Base-by-base conservation (phyloP, 257 asterid genomes). In the Forsythia suspensa region DNA sequence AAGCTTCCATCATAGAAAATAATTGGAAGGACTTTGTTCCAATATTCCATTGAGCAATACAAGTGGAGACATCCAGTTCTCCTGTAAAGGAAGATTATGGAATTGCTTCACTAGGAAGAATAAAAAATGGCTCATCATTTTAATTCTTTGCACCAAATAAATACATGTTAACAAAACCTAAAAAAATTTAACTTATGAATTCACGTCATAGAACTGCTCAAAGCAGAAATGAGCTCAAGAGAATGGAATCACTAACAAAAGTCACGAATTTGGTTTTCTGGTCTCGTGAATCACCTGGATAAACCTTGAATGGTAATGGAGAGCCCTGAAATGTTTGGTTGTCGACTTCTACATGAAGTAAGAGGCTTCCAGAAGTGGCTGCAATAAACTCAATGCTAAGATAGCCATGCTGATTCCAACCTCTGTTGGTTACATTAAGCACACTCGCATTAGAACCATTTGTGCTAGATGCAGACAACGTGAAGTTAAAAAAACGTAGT, bases 1-100 rank as follows among this genome's bases (percentile, higher is more conserved):
- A 88, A 41, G 90, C 96, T 84, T 93, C 97, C 97, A 95, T 88
- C 77, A 29, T 67, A 11, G 99, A 93, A 81, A 90, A 91, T 55
- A 95, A 76, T 72, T 95, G 99, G 82, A 92, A 93, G 61, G 71
- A 76, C 42, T 81, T 87, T 3, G 97, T 92, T 77, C 88, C 90
- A 9, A 86, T 68, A 12, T 70, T 81, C 89, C 91, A 82, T 42
- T 65, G 81, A 81, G 87, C 90, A 43, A 75, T 77, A 83, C 97
- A 92, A 48, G 81, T 83, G 63, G 82, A 39, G 46, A 90, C 86
- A 80, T 85, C 98, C 88, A 95, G 57, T 72, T 76, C 55, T 77
- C 99, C 99, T 95, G 87, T 43, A 76, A 72, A 75, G 8, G 76
- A 61, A 63, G 44, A 72, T 75, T 15, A 29, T n/a, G 18, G 67